These are phyloP conservation scores for Dendrobium officinale DNA, from an alignment of 106 monocot species.

Conservation along the genomic window DNA sequence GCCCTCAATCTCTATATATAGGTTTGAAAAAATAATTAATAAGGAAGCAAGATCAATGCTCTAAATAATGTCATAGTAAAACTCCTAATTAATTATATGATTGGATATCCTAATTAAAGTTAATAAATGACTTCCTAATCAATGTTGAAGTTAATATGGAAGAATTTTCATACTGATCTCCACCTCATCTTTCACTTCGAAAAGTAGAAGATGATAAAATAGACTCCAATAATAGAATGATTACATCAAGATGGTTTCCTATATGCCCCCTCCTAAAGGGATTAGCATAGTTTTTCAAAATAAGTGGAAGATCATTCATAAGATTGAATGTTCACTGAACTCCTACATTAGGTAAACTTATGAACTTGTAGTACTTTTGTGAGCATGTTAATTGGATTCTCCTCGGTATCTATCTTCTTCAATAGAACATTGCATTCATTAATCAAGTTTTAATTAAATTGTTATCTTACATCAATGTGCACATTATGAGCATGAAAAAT, in stretches of 20 bases:
- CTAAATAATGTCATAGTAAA: no score
- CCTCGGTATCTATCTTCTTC: not conserved
- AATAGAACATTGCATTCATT: not conserved
- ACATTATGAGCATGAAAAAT: conserved; percentile 7
- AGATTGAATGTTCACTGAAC: not conserved
- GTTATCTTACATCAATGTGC: conserved; percentile 2
- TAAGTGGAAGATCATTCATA: not conserved
- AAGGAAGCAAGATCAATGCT: no score
- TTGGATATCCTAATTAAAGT: no score
- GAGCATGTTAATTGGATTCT: not conserved
- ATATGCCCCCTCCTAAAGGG: not conserved
- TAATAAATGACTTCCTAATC: no score
- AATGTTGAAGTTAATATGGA: no score
- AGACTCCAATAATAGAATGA: no score
- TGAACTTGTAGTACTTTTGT: not conserved
- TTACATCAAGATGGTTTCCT: not conserved
- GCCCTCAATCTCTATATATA: no score
- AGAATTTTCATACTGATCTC: no score
- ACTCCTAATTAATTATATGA: no score
- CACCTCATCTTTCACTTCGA: no score
- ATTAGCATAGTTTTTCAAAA: not conserved
- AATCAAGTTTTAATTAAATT: not conserved
- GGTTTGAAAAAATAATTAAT: no score
- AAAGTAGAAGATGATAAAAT: no score
- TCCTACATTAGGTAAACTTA: not conserved